A percentile compares a stretch with the other conserved stretches of the same genome.
Conservation (phyloP, 495 filamentous ascomycete species). For the Halenospora varia region DNA sequence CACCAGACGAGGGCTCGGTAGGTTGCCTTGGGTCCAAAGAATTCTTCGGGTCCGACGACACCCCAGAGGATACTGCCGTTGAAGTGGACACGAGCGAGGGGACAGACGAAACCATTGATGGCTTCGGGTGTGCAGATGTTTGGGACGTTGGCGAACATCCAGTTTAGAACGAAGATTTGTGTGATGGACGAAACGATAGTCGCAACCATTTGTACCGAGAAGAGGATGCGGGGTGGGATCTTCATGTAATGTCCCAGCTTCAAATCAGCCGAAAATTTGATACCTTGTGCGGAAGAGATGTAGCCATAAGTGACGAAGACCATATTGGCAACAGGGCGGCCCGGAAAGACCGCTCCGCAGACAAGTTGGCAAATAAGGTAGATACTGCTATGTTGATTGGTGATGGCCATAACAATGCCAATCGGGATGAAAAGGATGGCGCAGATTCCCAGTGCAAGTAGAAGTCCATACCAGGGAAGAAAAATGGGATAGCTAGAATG, state of each 20-base stretch:
- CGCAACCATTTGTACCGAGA: constrained; percentile 75
- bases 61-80: constrained; percentile 89
- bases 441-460: constrained; percentile 71
- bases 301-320: constrained; percentile 85
- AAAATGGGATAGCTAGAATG: constrained; percentile 63
- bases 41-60: constrained; percentile 71
- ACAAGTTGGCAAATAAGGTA: constrained; percentile 82
- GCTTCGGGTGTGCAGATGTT: constrained; percentile 73
- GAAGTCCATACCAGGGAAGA: constrained; percentile 71
- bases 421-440: constrained; percentile 72
- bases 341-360: constrained; percentile 73
- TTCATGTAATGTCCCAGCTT: constrained; percentile 95
- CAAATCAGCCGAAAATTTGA: constrained; percentile 82
- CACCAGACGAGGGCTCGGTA: constrained; percentile 72
- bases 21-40: constrained; percentile 69
- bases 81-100: constrained; percentile 84
- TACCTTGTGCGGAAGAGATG: constrained; percentile 76
- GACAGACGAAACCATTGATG: constrained; percentile 83
- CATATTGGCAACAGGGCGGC: constrained; percentile 82
- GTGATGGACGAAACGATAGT: constrained; percentile 74
- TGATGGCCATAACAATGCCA: constrained; percentile 82
- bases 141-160: constrained; percentile 79
- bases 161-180: constrained; percentile 79
- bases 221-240: constrained; percentile 77
- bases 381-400: constrained; percentile 77